Conservation (phyloP, 441 rosid species). For the Brassica hybrid region DNA sequence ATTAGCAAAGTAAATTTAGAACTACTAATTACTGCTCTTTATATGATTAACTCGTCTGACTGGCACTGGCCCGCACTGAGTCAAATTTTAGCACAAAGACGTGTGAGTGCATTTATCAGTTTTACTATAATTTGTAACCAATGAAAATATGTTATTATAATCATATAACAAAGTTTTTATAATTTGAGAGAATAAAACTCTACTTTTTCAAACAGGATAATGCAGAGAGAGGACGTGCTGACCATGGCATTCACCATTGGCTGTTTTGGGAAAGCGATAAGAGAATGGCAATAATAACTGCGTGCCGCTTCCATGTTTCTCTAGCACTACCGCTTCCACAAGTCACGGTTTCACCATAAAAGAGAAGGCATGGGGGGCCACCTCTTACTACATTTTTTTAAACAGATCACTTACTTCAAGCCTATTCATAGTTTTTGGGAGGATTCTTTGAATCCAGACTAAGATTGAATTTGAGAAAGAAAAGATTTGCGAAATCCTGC, state of each 20-base stretch:
- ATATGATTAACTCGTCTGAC: conserved; percentile 28
- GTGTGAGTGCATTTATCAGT: conserved; percentile 9
- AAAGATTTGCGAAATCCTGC: conserved; percentile 24
- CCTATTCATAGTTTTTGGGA: conserved; percentile 8
- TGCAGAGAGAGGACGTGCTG: conserved; percentile 40
- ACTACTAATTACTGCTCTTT: conserved; percentile 16
- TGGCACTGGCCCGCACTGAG: conserved; percentile 30
- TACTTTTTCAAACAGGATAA: conserved; percentile 28
- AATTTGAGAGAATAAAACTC: conserved; percentile 4
- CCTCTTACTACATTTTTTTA: background rate
- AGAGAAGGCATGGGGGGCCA: conserved; percentile 24
- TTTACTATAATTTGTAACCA: background rate
- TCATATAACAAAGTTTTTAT: background rate
- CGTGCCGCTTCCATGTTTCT: conserved; percentile 24
- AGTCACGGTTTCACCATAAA: conserved; percentile 40
- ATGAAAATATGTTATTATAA: background rate
- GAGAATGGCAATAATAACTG: conserved; percentile 1
- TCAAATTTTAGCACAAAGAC: conserved; percentile 26
- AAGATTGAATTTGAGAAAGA: conserved; percentile 14
- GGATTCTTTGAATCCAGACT: conserved; percentile 29
- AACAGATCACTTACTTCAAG: conserved; percentile 6
- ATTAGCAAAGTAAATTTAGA: conserved; percentile 8
- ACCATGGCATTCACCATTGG: conserved; percentile 33
- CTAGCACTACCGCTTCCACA: conserved; percentile 39
- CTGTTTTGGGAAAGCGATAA: conserved; percentile 20